A percentile compares a stretch with the other conserved stretches of the same genome.
These are phyloP conservation scores for Annulohypoxylon moriforme DNA, from an alignment of 495 filamentous ascomycete genomes.

Conservation along the genomic window DNA sequence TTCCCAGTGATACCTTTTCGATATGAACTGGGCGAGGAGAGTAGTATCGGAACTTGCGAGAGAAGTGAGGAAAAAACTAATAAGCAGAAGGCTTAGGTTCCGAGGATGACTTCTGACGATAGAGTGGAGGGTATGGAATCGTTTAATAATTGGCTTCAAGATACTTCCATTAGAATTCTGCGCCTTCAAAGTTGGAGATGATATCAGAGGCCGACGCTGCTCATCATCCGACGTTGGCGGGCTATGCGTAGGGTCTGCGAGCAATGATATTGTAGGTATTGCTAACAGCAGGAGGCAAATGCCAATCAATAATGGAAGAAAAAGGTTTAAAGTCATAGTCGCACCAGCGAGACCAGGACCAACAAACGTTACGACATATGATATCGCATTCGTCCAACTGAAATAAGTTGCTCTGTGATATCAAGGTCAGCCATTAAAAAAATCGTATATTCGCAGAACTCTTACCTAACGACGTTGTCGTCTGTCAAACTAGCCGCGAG, in stretches of 20 bases:
- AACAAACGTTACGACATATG: slow-evolving; percentile 54
- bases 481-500: slow-evolving; percentile 55
- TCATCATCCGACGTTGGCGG: slow-evolving; percentile 31
- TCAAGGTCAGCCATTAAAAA: slow-evolving; percentile 2
- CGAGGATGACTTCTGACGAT: slow-evolving; percentile 45
- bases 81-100: slow-evolving; percentile 53
- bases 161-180: slow-evolving; percentile 27
- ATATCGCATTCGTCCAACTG: slow-evolving; percentile 55
- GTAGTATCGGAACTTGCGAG: slow-evolving; percentile 60
- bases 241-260: slow-evolving; percentile 34
- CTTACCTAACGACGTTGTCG: slow-evolving; percentile 53
- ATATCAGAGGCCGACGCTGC: slow-evolving; percentile 46
- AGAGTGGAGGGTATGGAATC: slow-evolving; percentile 41
- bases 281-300: slow-evolving; percentile 52
- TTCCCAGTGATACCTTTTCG: slow-evolving; percentile 55
- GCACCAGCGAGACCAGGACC: slow-evolving; percentile 57
- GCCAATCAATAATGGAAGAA: slow-evolving; percentile 57
- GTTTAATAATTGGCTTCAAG: slow-evolving; percentile 33
- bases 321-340: slow-evolving; percentile 53
- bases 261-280: slow-evolving; percentile 45
- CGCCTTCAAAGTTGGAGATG: slow-evolving; percentile 45
- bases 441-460: not conserved
- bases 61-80: slow-evolving; percentile 56
- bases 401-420: slow-evolving; percentile 56
- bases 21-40: slow-evolving; percentile 58